Evolutionary conservation across 768 basidiomycete genomes (phyloP).

Genomic region (Termitomyces sp.): DNA sequence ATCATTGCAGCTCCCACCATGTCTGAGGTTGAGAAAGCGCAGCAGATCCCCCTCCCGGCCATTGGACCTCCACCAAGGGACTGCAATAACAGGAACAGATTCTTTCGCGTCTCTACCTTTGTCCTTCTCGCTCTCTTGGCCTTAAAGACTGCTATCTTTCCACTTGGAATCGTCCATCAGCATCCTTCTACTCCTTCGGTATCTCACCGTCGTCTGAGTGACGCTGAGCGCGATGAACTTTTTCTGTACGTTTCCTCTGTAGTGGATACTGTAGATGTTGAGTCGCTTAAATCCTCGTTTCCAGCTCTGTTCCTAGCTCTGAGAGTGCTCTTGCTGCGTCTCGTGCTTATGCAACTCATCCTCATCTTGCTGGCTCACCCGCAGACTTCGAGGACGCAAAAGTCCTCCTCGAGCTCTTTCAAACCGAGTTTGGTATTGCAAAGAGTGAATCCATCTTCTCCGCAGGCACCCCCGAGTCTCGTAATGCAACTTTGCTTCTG

Average conservation of each 20-base stretch:
- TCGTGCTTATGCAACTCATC: conserved; percentile 55
- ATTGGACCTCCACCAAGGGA: background rate
- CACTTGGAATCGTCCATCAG: background rate
- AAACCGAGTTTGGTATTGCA: conserved; percentile 52
- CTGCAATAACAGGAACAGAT: background rate
- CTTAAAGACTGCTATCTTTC: conserved; percentile 1
- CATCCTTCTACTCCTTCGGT: background rate
- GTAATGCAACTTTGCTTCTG: conserved; percentile 56
- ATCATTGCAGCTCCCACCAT: conserved; percentile 4
- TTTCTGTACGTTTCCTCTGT: conserved; percentile 14
- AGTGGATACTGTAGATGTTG: background rate
- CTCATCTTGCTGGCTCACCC: conserved; percentile 65
- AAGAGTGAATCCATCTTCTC: conserved; percentile 54
- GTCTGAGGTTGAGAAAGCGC: conserved; percentile 8
- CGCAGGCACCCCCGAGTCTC: conserved; percentile 65
- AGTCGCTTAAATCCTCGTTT: background rate
- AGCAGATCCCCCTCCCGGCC: conserved; percentile 6
- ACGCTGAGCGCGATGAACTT: conserved; percentile 14
- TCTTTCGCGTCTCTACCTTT: conserved; percentile 7
- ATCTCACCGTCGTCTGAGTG: conserved; percentile 3
- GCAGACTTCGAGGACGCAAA: conserved; percentile 63
- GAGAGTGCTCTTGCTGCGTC: conserved; percentile 57
- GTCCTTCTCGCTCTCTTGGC: conserved; percentile 7
- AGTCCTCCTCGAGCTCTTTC: conserved; percentile 62
- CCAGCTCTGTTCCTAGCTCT: conserved; percentile 49